These are phyloP conservation scores for Trichopus zeylanicus DNA, from an alignment of 116 monocot species.

Conservation along the genomic window DNA sequence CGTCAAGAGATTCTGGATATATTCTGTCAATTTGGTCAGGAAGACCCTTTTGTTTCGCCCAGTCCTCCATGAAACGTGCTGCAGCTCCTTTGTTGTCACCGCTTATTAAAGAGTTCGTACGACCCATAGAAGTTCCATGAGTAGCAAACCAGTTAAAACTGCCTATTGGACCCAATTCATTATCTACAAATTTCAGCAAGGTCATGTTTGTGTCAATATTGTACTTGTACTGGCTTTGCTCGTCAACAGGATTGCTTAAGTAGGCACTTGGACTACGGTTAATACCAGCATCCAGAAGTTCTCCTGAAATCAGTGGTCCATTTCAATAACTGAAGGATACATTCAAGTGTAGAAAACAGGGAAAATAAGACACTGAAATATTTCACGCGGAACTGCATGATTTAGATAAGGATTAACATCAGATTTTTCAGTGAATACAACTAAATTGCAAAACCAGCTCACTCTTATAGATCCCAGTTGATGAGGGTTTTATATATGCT, in stretches of 20 bases:
- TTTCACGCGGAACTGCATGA: too few relatives aligned
- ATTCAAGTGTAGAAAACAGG: neutral
- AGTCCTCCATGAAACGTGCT: conserved; percentile 70
- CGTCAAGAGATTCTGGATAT: neutral
- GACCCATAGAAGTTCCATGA: conserved; percentile 73
- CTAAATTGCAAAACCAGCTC: too few relatives aligned
- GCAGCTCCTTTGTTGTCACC: conserved; percentile 79
- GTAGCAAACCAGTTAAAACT: conserved; percentile 76
- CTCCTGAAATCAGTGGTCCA: conserved; percentile 44
- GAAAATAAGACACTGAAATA: neutral
- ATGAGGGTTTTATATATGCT: too few relatives aligned
- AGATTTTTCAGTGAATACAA: too few relatives aligned
- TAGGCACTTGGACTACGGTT: conserved; percentile 72
- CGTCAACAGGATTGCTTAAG: conserved; percentile 45
- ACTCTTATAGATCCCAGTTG: too few relatives aligned
- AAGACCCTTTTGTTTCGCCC: conserved; percentile 38
- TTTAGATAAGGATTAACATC: too few relatives aligned
- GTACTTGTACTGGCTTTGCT: conserved; percentile 35
- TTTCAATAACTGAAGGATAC: too few relatives aligned
- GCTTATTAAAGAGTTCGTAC: conserved; percentile 55
- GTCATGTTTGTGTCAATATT: conserved; percentile 66
- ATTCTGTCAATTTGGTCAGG: conserved; percentile 8
- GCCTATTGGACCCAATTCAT: conserved; percentile 47
- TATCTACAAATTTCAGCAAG: conserved; percentile 55
- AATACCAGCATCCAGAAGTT: conserved; percentile 52